A percentile compares a stretch with the other conserved stretches of the same genome.
Conservation (phyloP, 192 early-diverging fungal species). For the Coemansia sp. region DNA sequence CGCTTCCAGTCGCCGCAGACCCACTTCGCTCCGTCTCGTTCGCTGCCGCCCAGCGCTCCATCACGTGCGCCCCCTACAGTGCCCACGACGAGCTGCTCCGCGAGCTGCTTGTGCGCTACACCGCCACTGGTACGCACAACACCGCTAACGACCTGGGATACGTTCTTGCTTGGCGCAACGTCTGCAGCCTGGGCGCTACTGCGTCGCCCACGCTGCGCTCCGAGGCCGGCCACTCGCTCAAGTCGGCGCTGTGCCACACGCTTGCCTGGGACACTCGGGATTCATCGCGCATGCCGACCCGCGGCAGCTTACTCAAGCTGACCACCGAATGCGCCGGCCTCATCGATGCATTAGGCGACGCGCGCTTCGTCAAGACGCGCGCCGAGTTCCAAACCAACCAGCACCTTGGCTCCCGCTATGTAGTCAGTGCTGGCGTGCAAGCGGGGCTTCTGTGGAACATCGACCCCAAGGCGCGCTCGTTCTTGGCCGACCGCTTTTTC, state of each 20-base stretch:
- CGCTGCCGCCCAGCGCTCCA: slow-evolving; percentile 65
- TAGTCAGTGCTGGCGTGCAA: slow-evolving; percentile 54
- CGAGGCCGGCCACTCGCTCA: slow-evolving; percentile 83
- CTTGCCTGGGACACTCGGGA: slow-evolving; percentile 76
- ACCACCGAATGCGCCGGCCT: slow-evolving; percentile 77
- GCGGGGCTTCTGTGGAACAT: slow-evolving; percentile 72
- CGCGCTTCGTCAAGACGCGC: slow-evolving; percentile 71
- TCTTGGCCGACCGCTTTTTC: slow-evolving; percentile 85
- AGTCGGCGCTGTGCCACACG: slow-evolving; percentile 74
- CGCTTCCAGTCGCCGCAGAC: slow-evolving; percentile 71
- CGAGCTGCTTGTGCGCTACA: slow-evolving; percentile 57
- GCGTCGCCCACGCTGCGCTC: slow-evolving; percentile 65
- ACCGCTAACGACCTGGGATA: slow-evolving; percentile 69
- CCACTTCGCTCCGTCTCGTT: slow-evolving; percentile 70
- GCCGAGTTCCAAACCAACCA: slow-evolving; percentile 66
- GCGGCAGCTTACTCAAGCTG: slow-evolving; percentile 60
- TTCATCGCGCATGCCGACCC: slow-evolving; percentile 73
- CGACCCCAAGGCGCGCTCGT: slow-evolving; percentile 49
- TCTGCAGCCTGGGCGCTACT: slow-evolving; percentile 56
- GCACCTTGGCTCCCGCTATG: slow-evolving; percentile 59
- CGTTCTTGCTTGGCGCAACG: slow-evolving; percentile 76
- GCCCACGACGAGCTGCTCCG: slow-evolving; percentile 77
- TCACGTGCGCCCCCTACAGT: slow-evolving; percentile 65
- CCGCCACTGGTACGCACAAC: slow-evolving; percentile 2
- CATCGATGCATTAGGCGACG: slow-evolving; percentile 66